A percentile compares a stretch with the other conserved stretches of the same genome.
Conservation (phyloP, 2,329 filamentous ascomycete species). For the Tricladium varicosporioides region DNA sequence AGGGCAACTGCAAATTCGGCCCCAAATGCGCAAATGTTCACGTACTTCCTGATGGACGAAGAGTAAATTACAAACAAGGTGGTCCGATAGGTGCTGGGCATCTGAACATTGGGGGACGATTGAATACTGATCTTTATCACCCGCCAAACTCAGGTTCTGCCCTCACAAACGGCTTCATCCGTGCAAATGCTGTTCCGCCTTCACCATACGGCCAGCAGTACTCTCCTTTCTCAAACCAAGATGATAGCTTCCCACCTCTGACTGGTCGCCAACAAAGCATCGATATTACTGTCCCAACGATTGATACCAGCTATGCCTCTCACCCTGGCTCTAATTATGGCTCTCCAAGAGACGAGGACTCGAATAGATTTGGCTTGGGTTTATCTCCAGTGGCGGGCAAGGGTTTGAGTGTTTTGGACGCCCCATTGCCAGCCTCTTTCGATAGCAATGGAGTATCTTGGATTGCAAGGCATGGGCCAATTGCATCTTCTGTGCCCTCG, state of each 20-base stretch:
- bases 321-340: conserved; percentile 66
- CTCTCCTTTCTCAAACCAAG: conserved; percentile 48
- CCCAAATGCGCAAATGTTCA: conserved; percentile 97
- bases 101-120: conserved; percentile 63
- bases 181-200: conserved; percentile 48
- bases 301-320: conserved; percentile 53
- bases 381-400: conserved; percentile 73
- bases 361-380: conserved; percentile 62
- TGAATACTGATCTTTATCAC: conserved; percentile 63
- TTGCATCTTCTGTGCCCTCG: conserved; percentile 88
- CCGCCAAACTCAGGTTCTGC: conserved; percentile 70
- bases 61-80: conserved; percentile 73
- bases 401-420: conserved; percentile 85
- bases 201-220: conserved; percentile 38
- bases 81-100: conserved; percentile 52
- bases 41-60: conserved; percentile 86
- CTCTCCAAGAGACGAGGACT: conserved; percentile 74
- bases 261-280: conserved; percentile 45
- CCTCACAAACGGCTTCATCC: conserved; percentile 71
- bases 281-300: conserved; percentile 45
- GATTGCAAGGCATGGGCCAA: conserved; percentile 83
- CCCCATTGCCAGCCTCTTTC: conserved; percentile 88
- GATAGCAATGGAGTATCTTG: conserved; percentile 95
- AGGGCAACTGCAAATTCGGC: conserved; percentile 99
- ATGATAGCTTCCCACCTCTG: conserved; percentile 48